phyloP scores from a whole-genome alignment of 106 monocot species.

The Platanthera guangdongensis region DNA sequence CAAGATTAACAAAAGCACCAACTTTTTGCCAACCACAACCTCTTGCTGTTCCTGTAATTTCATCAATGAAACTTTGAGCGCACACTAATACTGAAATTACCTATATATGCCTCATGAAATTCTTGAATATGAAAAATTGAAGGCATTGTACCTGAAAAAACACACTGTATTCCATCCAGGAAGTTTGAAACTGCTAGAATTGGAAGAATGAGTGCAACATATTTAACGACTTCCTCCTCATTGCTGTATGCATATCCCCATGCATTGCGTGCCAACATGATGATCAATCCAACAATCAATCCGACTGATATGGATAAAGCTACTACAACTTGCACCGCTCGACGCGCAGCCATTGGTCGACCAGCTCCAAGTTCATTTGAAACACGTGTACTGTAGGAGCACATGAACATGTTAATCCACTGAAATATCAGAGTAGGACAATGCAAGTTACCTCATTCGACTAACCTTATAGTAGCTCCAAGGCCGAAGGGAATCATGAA shows the following conservation, averaged over 20 bases:
- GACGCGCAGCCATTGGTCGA: conserved; percentile 25
- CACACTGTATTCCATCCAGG: conserved; percentile 81
- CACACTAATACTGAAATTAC: background rate
- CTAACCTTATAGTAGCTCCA: conserved; percentile 68
- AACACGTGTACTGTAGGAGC: conserved; percentile 39
- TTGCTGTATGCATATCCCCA: conserved; percentile 73
- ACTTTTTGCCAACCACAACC: conserved; percentile 69
- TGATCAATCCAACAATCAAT: conserved; percentile 28
- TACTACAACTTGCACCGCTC: conserved; percentile 28
- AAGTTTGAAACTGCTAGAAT: conserved; percentile 66
- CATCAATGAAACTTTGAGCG: background rate
- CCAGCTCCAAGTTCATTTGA: conserved; percentile 74
- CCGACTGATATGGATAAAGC: conserved; percentile 31
- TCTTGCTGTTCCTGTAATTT: conserved; percentile 39
- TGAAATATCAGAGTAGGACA: background rate
- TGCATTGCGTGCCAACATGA: conserved; percentile 32
- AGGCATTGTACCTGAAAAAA: conserved; percentile 50
- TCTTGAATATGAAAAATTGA: background rate
- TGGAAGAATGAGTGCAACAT: conserved; percentile 61
- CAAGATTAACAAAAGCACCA: conserved; percentile 61
- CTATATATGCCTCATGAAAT: background rate
- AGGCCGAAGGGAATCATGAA: conserved; percentile 75
- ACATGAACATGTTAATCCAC: background rate
- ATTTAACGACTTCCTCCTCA: conserved; percentile 46
- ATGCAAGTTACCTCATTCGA: background rate